Base-by-base conservation (phyloP, 352 stramenopile species). In the Globisporangium radiosum region DNA sequence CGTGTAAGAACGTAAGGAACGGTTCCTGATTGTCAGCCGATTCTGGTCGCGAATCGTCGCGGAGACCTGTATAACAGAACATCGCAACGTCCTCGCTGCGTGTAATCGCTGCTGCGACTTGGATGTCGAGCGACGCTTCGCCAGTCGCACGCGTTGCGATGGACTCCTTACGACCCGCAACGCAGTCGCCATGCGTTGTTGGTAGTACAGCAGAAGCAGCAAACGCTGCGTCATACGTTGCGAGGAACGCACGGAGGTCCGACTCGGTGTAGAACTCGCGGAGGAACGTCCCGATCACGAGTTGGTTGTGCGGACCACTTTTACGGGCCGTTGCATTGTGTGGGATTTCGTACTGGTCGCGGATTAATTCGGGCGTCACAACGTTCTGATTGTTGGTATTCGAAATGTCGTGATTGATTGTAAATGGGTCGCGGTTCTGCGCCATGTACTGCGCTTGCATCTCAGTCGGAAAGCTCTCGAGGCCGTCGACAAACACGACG, bases 1-100 rank as follows among this genome's bases (percentile, higher is more conserved):
- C 75, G 51, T 84, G 78, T 40, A 92, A 61, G 58, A 92, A 92
- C 8, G 63, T 65, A 14, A 92, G 62, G 53, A 92, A 92, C 5
- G 83, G 83, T 63, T 92, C 82, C 57, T 92, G 82, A 58, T 92
- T 92, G 69, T 87, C 77, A 10, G 84, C 76, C 3, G 71, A 71
- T 39, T 84, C 78, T 2, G 62, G 60, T 11, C 63, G 64, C 43
- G 67, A 73, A 52, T 75, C 50, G 52, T 90, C 76, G 19, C 80
- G 62, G 2, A 87, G 59, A 11, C 71, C 51, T 15, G 84, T 70
- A 66, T 87, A 88, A 64, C 82, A 92, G 42, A 85, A 25, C 67
- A 89, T 76, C 52, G 85, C 69, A 13, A 87, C 66, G 17, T 68
- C 59, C 2, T 72, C 70, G 42, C 75, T 84, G 3, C 60, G 64